Evolutionary conservation across 1,284 basidiomycete species (phyloP), one percentile per base, ranked within the genome.

Genomic region (Coniophora puteana): DNA sequence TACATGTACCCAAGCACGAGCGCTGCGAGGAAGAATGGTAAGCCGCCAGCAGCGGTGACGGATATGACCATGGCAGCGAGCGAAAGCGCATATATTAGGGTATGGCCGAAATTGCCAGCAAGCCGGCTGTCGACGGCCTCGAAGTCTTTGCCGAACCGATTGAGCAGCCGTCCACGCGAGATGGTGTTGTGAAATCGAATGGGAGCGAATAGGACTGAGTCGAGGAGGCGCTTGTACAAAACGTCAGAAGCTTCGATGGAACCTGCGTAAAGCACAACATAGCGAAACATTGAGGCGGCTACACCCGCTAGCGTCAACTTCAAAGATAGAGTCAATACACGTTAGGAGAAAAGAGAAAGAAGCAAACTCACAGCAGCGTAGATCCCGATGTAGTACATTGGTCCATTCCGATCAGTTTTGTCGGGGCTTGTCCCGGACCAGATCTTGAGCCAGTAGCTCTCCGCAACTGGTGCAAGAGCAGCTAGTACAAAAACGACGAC

Each of bases 101-200:
- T 89, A 44, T 85, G 77, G 28, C 88, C 88, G 61, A 94, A 87
- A 60, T 93, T 85, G 59, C 95, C 91, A 2, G 91, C 82, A 45
- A 93, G 75, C 43, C 64, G 80, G 47, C 89, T 92, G 59, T 97
- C 93, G 38, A 95, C 81, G 20, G 62, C 88, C 68, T 96, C 93
- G 45, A 95, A 90, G 58, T 96, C 93, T 60, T 96, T 95, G 29
- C 92, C 90, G 53, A 96, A 95, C 27, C 93, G 75, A 58, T 95
- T 94, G 27, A 94, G 66, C 6, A 94, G 67, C 11, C 91, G 79
- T 6, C 93, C 93, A 34, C 90, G 79, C 36, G 85, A 89, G 4
- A 92, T 82, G 0, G 92, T 96, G 57, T 97, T 93, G 55, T 95
- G 93, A 75, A 96, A 96, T 18, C 93, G 80, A 39, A 96, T 83